These are phyloP conservation scores for Aotearoamyces nothofagi DNA, from an alignment of 2,329 filamentous ascomycete species.

Conservation along the genomic window DNA sequence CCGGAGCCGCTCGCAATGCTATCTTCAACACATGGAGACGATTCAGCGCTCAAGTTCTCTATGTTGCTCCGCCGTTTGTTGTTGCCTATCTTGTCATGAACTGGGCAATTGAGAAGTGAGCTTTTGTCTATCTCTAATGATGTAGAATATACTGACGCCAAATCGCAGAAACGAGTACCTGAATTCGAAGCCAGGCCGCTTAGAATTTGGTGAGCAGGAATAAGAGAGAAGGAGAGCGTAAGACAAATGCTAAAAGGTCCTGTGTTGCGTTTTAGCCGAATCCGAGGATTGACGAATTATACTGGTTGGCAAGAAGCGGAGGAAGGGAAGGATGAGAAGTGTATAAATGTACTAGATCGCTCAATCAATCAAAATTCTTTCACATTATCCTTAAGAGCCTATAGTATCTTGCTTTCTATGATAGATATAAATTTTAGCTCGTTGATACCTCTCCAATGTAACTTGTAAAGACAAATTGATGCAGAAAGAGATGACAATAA, in stretches of 20 bases:
- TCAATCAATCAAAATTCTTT: neutral
- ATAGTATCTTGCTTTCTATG: too few relatives aligned
- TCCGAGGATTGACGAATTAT: conserved; percentile 5
- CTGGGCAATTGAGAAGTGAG: conserved; percentile 85
- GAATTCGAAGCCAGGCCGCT: conserved; percentile 63
- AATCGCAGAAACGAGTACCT: conserved; percentile 57
- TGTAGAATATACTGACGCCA: conserved; percentile 4
- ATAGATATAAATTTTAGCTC: too few relatives aligned
- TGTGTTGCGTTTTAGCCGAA: conserved; percentile 13
- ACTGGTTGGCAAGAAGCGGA: conserved; percentile 5
- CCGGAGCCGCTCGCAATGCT: conserved; percentile 62
- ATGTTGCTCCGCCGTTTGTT: conserved; percentile 68
- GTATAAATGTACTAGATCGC: conserved; percentile 15
- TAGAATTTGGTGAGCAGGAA: conserved; percentile 30
- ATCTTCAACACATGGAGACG: conserved; percentile 94
- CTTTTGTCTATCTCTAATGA: conserved; percentile 7
- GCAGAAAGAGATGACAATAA: too few relatives aligned
- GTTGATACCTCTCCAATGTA: too few relatives aligned
- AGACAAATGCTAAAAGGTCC: conserved; percentile 10
- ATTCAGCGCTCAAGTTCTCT: conserved; percentile 74
- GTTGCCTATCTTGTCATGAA: conserved; percentile 69
- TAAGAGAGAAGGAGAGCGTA: conserved; percentile 8
- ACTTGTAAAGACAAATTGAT: too few relatives aligned
- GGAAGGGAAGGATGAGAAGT: conserved; percentile 9
- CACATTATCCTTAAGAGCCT: neutral